Evolutionary conservation across 768 basidiomycete species (phyloP), one percentile per base, ranked within the genome.

Genomic region (Kwoniella dejecticola): DNA sequence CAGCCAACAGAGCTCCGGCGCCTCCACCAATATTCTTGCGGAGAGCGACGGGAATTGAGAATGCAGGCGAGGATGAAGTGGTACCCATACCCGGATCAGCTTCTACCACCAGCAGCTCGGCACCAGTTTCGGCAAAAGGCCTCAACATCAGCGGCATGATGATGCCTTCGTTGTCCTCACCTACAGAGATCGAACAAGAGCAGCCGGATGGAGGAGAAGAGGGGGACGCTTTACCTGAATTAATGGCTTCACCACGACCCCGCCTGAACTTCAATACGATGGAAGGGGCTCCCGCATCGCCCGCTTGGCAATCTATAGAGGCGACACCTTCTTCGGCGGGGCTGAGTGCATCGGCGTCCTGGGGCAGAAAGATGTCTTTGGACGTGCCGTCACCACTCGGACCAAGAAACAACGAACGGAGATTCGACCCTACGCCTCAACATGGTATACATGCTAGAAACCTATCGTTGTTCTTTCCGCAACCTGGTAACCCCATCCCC

Each of bases 391-490:
- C 61, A 24, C 61, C 61, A 1, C 27, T 62, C 3, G 55, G 40
- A 42, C 46, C 61, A 21, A 54, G 44, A 38, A 55, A 29, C 26
- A 48, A 60, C 40, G 58, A 49, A 21, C 21, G 40, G 17, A 42
- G 53, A 19, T 69, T 68, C 47, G 69, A 70, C 8, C 71, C 71
- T 7, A 72, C 75, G 1, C 67, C 69, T 44, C 52, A 63, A 21
- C 75, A 76, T 56, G 71, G 75, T 27, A 81, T 95, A 17, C 92
- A 96, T 74, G 93, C 92, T 0, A 86, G 92, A 46, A 97, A 97
- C 71, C 81, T 96, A 2, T 94, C 91, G 0, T 82, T 95, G 17
- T 95, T 88, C 83, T 96, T 96, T 70, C 93, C 93, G 15, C 84
- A 87, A 31, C 89, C 90, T 0, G 89, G 88, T 81, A 85, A 2